Percentiles rank a stretch among this genome's conserved stretches.
Conservation (phyloP, 768 basidiomycete species). For the Calocybe cyanea region DNA sequence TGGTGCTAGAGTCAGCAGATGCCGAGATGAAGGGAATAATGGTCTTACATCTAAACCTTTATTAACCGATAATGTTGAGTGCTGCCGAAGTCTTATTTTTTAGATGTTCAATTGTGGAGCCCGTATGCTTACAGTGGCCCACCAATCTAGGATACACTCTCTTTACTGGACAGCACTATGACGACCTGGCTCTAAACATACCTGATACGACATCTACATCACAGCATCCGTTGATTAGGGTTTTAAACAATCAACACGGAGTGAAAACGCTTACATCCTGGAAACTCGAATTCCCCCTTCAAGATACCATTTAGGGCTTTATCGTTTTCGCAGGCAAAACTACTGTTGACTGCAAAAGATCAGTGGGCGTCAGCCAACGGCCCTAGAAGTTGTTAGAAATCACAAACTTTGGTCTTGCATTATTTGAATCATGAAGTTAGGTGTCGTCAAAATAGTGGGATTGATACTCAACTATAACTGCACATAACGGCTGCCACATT, state of each 20-base stretch:
- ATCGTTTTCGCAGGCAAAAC: conserved; percentile 63
- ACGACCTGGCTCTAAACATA: conserved; percentile 10
- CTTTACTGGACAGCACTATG: not conserved
- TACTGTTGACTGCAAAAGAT: conserved; percentile 41
- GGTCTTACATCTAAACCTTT: conserved; percentile 55
- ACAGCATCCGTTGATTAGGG: not conserved
- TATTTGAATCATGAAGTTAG: not conserved
- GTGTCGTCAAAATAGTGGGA: not conserved
- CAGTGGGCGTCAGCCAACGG: not conserved
- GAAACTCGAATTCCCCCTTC: conserved; percentile 65
- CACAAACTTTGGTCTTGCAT: conserved; percentile 31
- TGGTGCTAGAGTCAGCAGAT: not conserved
- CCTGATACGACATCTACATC: conserved; percentile 43
- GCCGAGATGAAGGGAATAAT: not conserved
- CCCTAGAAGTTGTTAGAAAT: not conserved
- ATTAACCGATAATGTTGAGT: conserved; percentile 53
- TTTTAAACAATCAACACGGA: not conserved
- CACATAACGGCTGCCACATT: conserved; percentile 68
- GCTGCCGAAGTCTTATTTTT: conserved; percentile 18
- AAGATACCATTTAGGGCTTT: conserved; percentile 56
- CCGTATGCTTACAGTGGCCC: conserved; percentile 42
- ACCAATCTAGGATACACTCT: conserved; percentile 47
- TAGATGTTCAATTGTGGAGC: too few species aligned
- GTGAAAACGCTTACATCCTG: conserved; percentile 45
- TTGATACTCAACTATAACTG: conserved; percentile 42